Evolutionary conservation across 257 asterid species (phyloP).

Genomic region (Nicotiana benthamiana): DNA sequence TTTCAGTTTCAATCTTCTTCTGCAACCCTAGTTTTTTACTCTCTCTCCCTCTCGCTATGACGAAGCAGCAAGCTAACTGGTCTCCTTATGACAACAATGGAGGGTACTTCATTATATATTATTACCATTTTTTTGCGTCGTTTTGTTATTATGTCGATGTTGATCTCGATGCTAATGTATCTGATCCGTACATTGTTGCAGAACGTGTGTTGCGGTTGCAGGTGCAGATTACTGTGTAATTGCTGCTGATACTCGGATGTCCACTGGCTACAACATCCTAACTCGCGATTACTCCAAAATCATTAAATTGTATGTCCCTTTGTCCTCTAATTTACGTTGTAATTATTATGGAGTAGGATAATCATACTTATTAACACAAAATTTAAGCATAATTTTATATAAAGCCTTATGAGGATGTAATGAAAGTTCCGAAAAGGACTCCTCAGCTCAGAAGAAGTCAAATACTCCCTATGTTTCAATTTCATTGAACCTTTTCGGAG

Average conservation of each 20-base stretch:
- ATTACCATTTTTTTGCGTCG: neutral
- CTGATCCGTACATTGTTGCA: conserved; percentile 12
- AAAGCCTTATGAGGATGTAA: neutral
- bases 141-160: too few species aligned
- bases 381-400: neutral
- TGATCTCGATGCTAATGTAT: neutral
- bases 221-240: conserved; percentile 90
- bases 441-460: too few species aligned
- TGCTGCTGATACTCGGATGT: conserved; percentile 90
- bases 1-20: neutral
- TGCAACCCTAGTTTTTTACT: neutral
- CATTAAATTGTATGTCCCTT: neutral
- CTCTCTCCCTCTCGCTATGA: conserved; percentile 30
- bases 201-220: conserved; percentile 85
- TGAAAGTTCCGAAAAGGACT: too few species aligned
- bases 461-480: too few species aligned
- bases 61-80: conserved; percentile 78
- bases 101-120: conserved; percentile 38
- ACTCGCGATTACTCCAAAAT: conserved; percentile 95
- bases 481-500: too few species aligned
- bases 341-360: neutral
- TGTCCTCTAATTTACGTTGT: neutral
- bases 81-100: conserved; percentile 97
- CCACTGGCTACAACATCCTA: conserved; percentile 61
- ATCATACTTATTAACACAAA: neutral